Evolutionary conservation across 1,139 yeast species (phyloP).

Genomic region (Blastobotrys aristatus): DNA sequence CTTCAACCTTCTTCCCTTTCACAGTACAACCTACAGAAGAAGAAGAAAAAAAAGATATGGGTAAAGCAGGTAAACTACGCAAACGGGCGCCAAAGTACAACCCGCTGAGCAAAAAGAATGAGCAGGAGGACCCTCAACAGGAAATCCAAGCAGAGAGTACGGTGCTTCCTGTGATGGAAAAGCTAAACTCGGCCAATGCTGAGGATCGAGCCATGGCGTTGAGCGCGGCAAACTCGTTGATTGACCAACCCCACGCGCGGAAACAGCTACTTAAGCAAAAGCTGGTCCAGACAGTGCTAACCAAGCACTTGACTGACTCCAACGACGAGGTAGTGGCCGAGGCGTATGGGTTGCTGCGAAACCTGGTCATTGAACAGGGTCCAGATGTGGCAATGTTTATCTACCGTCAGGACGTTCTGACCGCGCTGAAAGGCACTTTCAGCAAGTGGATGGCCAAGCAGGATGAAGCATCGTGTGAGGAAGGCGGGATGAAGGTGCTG

Average conservation of each 20-base stretch:
- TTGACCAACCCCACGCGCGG: conserved; percentile 66
- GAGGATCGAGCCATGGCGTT: conserved; percentile 78
- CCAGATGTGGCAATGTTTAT: conserved; percentile 68
- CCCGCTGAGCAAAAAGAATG: conserved; percentile 23
- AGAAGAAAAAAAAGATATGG: conserved; percentile 7
- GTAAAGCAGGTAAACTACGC: conserved; percentile 8
- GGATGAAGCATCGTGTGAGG: background rate
- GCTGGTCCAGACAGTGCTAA: conserved; percentile 57
- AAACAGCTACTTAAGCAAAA: conserved; percentile 62
- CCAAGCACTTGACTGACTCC: conserved; percentile 59
- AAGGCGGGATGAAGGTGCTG: conserved; percentile 38
- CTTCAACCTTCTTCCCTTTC: background rate
- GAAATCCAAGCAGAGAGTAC: conserved; percentile 51
- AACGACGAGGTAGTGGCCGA: conserved; percentile 75
- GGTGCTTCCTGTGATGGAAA: conserved; percentile 61
- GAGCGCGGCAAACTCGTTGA: conserved; percentile 63
- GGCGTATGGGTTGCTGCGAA: conserved; percentile 73
- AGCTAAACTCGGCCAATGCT: conserved; percentile 56
- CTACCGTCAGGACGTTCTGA: conserved; percentile 78
- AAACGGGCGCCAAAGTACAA: background rate
- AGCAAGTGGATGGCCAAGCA: conserved; percentile 10
- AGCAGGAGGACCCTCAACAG: conserved; percentile 30
- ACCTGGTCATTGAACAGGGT: conserved; percentile 82
- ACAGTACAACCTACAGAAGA: too few species aligned
- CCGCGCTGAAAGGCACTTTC: conserved; percentile 48